phyloP scores from a whole-genome alignment of 306 rosid species.

The Cyamopsis tetragonoloba region DNA sequence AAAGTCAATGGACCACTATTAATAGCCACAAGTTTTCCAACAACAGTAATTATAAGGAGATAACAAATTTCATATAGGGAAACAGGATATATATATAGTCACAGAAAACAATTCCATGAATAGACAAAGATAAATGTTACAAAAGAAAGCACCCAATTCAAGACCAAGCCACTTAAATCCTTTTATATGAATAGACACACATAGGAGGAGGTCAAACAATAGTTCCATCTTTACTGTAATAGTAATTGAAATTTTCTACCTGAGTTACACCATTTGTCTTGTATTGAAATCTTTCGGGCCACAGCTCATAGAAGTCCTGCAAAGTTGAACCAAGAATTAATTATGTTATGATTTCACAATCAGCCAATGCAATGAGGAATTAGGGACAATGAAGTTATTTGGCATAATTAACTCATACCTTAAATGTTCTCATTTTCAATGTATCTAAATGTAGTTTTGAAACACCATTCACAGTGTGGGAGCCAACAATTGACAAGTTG shows the following conservation, averaged over 20 bases:
- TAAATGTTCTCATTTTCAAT: constrained; percentile 48
- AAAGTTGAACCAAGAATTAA: constrained; percentile 10
- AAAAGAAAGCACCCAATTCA: background rate
- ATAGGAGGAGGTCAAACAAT: constrained; percentile 10
- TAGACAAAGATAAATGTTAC: constrained; percentile 7
- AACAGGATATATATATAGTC: background rate
- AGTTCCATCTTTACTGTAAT: background rate
- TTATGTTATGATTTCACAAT: constrained; percentile 15
- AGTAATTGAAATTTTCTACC: constrained; percentile 36
- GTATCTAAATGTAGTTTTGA: constrained; percentile 58
- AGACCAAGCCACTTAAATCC: background rate
- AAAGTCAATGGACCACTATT: background rate
- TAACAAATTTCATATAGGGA: constrained; percentile 10
- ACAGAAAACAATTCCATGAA: constrained; percentile 1
- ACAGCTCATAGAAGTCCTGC: constrained; percentile 74
- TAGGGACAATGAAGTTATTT: constrained; percentile 14
- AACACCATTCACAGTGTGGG: constrained; percentile 69
- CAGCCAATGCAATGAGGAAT: constrained; percentile 16
- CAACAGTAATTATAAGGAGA: background rate
- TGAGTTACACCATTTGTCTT: constrained; percentile 79
- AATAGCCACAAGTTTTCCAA: background rate
- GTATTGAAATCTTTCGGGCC: constrained; percentile 75
- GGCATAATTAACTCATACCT: constrained; percentile 40
- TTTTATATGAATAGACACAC: background rate
- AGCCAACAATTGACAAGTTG: constrained; percentile 58